Conservation (phyloP, 768 basidiomycete species). For the Lentinula guzmanii region DNA sequence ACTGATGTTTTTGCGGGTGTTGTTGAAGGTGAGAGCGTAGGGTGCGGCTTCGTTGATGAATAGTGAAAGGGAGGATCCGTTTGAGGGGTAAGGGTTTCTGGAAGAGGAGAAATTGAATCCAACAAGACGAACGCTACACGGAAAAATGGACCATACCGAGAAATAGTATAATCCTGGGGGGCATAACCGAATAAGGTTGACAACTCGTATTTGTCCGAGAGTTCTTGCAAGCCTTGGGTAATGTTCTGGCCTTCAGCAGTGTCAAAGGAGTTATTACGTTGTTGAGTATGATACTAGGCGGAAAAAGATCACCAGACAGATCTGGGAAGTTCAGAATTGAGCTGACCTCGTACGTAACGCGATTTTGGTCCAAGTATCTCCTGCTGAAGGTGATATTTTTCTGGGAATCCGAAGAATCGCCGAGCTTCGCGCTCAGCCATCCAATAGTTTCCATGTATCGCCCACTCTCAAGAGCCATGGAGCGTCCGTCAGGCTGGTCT, state of each 20-base stretch:
- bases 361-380: constrained; percentile 77
- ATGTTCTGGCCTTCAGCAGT: constrained; percentile 49
- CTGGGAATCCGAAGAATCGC: constrained; percentile 33
- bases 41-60: constrained; percentile 53
- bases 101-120: not conserved
- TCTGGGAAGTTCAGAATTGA: constrained; percentile 1
- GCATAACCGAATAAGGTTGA: constrained; percentile 60
- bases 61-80: constrained; percentile 52
- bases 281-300: constrained; percentile 59
- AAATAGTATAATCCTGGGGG: constrained; percentile 69
- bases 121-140: not conserved
- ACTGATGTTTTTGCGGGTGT: constrained; percentile 52
- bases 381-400: constrained; percentile 59
- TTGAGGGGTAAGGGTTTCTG: constrained; percentile 60
- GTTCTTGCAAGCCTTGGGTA: constrained; percentile 44
- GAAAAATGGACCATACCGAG: constrained; percentile 29
- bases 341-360: constrained; percentile 55
- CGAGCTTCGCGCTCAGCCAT: constrained; percentile 52
- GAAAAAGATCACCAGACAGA: not conserved
- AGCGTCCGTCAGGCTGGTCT: constrained; percentile 65
- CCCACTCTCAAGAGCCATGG: constrained; percentile 78
- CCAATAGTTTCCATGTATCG: constrained; percentile 92
- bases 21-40: constrained; percentile 53
- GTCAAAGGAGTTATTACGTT: constrained; percentile 48
- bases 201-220: constrained; percentile 59